Evolutionary conservation across 352 stramenopile genomes (phyloP).

Genomic region (Phytopythium sindhum): DNA sequence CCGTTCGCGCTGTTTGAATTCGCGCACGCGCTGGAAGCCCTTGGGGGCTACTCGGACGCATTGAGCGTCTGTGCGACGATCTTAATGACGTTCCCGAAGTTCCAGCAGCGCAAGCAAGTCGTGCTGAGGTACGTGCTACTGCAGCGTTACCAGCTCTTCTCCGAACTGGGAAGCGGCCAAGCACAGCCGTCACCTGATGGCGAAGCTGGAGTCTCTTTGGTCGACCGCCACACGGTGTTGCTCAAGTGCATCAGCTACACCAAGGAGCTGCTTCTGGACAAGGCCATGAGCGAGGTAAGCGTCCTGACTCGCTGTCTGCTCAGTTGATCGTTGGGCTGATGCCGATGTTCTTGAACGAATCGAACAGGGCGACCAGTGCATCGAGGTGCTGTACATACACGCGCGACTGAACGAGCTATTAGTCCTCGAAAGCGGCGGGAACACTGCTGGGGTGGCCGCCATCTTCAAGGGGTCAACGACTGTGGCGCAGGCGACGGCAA

Average conservation of each 20-base stretch:
- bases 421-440: constrained; percentile 14
- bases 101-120: constrained; percentile 33
- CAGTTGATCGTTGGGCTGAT: constrained; percentile 3
- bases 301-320: background rate
- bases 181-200: background rate
- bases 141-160: constrained; percentile 54
- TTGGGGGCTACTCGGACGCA: constrained; percentile 45
- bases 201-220: constrained; percentile 6
- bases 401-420: constrained; percentile 58
- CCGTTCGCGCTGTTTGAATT: constrained; percentile 51
- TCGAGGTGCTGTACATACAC: constrained; percentile 62
- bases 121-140: constrained; percentile 51
- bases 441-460: background rate
- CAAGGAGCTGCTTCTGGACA: constrained; percentile 45
- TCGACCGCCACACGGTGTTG: constrained; percentile 14
- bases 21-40: constrained; percentile 41
- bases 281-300: constrained; percentile 25
- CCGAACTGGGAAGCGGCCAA: background rate
- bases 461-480: constrained; percentile 8
- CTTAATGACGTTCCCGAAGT: constrained; percentile 49
- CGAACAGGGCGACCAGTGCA: constrained; percentile 19
- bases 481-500: constrained; percentile 15
- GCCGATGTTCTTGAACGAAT: background rate
- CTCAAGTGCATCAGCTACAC: constrained; percentile 51
- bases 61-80: constrained; percentile 47